Percentiles rank a stretch among this genome's conserved stretches.
These are phyloP conservation scores for Tolypocladium nubicola DNA, from an alignment of 2,329 filamentous ascomycete genomes.

Conservation along the genomic window DNA sequence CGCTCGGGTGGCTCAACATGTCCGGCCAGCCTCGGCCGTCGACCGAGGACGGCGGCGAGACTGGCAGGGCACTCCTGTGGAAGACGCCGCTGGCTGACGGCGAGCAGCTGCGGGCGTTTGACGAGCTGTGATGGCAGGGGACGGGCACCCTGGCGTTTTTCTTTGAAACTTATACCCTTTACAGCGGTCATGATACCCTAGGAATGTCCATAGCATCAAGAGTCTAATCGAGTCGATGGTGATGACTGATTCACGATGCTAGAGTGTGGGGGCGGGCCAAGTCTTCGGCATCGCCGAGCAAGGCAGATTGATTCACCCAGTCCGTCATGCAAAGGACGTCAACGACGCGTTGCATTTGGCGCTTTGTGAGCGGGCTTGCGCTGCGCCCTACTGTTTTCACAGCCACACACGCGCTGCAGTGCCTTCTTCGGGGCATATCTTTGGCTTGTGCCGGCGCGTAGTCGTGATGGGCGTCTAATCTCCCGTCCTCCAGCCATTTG, in stretches of 20 bases:
- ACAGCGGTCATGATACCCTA: not conserved
- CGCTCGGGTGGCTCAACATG: conserved; percentile 2
- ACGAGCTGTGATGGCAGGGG: conserved; percentile 28
- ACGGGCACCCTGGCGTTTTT: not conserved
- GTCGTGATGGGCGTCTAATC: not conserved
- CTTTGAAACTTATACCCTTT: not conserved
- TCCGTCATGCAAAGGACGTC: not conserved
- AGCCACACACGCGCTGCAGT: not conserved
- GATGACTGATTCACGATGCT: not conserved
- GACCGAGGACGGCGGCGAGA: conserved; percentile 8
- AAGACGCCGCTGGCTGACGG: conserved; percentile 17
- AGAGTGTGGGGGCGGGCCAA: not conserved
- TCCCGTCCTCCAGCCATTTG: not conserved
- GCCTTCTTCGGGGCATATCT: not conserved
- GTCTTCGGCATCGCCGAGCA: not conserved
- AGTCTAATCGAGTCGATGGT: too few species aligned
- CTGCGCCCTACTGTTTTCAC: not conserved
- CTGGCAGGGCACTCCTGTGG: conserved; percentile 12
- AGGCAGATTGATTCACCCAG: not conserved
- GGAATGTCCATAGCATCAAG: not conserved
- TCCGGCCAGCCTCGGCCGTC: conserved; percentile 7
- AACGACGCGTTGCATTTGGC: not conserved
- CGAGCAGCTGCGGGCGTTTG: conserved; percentile 31
- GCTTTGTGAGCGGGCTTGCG: too few species aligned
- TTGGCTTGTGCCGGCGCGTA: not conserved